These are phyloP conservation scores for Babesia ovata DNA, from an alignment of 169 alveolate genomes.

Conservation along the genomic window DNA sequence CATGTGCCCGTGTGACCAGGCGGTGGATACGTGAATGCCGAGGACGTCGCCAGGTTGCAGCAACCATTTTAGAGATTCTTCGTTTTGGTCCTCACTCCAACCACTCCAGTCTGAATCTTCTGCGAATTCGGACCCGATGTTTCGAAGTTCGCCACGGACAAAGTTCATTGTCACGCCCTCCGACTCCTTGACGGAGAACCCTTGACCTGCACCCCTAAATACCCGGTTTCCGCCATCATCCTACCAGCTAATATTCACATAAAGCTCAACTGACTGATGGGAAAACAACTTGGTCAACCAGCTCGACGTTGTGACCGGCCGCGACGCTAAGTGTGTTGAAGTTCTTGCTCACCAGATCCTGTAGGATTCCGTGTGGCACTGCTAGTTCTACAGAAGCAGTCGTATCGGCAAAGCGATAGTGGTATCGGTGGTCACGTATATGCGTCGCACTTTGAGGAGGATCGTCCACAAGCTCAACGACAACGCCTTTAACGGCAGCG, in stretches of 20 bases:
- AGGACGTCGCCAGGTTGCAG: slow-evolving; percentile 77
- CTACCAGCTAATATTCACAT: background rate
- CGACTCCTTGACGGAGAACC: slow-evolving; percentile 43
- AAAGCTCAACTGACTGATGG: slow-evolving; percentile 25
- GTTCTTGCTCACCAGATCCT: slow-evolving; percentile 65
- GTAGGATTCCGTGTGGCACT: slow-evolving; percentile 72
- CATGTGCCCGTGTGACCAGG: slow-evolving; percentile 82
- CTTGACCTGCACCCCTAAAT: slow-evolving; percentile 56
- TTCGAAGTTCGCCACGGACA: slow-evolving; percentile 26
- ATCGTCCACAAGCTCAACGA: slow-evolving; percentile 73
- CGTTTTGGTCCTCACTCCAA: slow-evolving; percentile 61
- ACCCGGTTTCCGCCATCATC: background rate
- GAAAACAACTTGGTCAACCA: slow-evolving; percentile 37
- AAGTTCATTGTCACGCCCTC: slow-evolving; percentile 46
- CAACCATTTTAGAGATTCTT: slow-evolving; percentile 69
- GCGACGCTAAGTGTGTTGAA: slow-evolving; percentile 20
- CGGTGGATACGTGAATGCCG: slow-evolving; percentile 68
- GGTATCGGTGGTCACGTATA: slow-evolving; percentile 60
- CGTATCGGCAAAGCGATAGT: slow-evolving; percentile 72
- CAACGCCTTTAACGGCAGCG: slow-evolving; percentile 65
- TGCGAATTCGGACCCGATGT: slow-evolving; percentile 41
- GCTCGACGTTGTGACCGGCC: slow-evolving; percentile 45
- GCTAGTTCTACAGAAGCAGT: slow-evolving; percentile 74
- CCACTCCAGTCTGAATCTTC: slow-evolving; percentile 62
- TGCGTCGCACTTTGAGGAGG: slow-evolving; percentile 79